Conservation (phyloP, 495 filamentous ascomycete species). For the Daldinia concentrica region DNA sequence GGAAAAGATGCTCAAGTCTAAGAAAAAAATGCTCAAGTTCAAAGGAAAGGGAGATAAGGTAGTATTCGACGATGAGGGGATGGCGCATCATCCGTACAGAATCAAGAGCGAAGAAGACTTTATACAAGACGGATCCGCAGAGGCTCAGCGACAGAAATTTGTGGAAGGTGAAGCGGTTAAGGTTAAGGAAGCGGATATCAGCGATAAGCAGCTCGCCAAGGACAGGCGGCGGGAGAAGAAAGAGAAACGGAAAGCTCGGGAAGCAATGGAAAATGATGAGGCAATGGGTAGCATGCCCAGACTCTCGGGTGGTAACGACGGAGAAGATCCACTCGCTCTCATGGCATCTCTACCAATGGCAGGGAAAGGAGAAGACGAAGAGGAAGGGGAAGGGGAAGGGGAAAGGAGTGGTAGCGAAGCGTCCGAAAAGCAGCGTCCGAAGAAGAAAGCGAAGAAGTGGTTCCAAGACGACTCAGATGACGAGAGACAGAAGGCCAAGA, state of each 20-base stretch:
- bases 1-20: slow-evolving; percentile 91
- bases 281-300: slow-evolving; percentile 51
- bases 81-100: slow-evolving; percentile 83
- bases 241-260: slow-evolving; percentile 82
- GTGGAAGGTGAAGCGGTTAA: slow-evolving; percentile 74
- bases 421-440: slow-evolving; percentile 51
- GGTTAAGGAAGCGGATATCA: slow-evolving; percentile 79
- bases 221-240: slow-evolving; percentile 86
- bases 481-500: slow-evolving; percentile 56
- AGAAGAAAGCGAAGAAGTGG: slow-evolving; percentile 54
- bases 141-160: slow-evolving; percentile 78
- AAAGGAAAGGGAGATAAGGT: slow-evolving; percentile 85
- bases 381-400: slow-evolving; percentile 48
- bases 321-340: slow-evolving; percentile 60
- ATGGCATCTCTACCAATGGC: slow-evolving; percentile 60
- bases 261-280: slow-evolving; percentile 63
- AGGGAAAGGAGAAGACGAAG: slow-evolving; percentile 50
- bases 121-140: slow-evolving; percentile 73
- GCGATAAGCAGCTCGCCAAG: slow-evolving; percentile 81
- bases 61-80: slow-evolving; percentile 92
- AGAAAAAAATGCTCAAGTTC: slow-evolving; percentile 90
- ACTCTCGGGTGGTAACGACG: slow-evolving; percentile 46
- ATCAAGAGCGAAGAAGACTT: slow-evolving; percentile 86
- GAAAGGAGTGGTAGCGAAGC: slow-evolving; percentile 41
- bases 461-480: slow-evolving; percentile 56